Evolutionary conservation across 208 protist species (phyloP), one percentile per base, ranked within the genome.

Genomic region (Acanthamoeba healyi): DNA sequence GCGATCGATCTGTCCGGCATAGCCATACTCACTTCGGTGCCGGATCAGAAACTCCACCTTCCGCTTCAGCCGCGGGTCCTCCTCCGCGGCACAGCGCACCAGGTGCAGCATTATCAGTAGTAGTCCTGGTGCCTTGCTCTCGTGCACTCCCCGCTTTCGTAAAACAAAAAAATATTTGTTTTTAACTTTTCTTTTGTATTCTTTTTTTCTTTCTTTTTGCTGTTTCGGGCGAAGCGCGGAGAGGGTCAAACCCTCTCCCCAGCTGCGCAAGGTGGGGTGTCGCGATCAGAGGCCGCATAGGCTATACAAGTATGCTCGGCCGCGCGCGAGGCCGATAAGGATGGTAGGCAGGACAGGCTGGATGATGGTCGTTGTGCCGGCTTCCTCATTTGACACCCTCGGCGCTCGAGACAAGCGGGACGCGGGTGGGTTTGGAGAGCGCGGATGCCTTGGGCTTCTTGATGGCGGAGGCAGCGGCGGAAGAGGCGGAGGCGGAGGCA

Each of bases 31-130:
- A n/a, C n/a, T n/a, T n/a, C n/a, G n/a, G n/a, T n/a, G n/a, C n/a
- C n/a, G n/a, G n/a, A n/a, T n/a, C 44, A 87, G 49, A n/a, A 87
- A 87, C 7, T 32, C 22, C 49, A 19, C n/a, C 44, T 87, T 87
- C 14, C 79, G 70, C 70, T 42, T 5, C 12, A 79, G 36, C 6
- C 38, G n/a, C 4, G 70, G 70, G 38, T 79, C 70, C 38, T 79
- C 7, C 38, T 38, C 70, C 7, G 70, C 70, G 4, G 70, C 70
- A 36, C 36, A 5, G 36, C 70, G 70, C 70, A 79, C 70, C 5
- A 42, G 12, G 10, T 5, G 10, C 70, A 79, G 36, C 70, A 79
- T 79, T 7, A 42, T n/a, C n/a, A n/a, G n/a, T n/a, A n/a, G n/a
- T n/a, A n/a, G n/a, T n/a, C n/a, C n/a, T 79, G 5, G 5, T 17